A percentile compares a stretch with the other conserved stretches of the same genome.
These are phyloP conservation scores for Termitomyces sp. DNA, from an alignment of 768 basidiomycete genomes.

Conservation along the genomic window DNA sequence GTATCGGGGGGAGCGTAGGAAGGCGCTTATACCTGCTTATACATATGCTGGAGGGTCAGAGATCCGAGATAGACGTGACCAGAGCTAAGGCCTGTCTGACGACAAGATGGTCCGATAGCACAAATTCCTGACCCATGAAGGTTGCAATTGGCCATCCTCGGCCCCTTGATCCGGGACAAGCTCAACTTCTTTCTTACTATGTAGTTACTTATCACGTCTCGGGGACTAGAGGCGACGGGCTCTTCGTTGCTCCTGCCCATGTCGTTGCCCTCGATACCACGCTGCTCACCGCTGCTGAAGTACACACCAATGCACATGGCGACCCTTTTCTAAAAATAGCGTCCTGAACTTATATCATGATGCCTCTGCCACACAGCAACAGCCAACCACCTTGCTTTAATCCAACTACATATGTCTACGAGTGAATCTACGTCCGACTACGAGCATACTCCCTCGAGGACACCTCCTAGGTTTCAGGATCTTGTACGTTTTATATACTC, in stretches of 20 bases:
- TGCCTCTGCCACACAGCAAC: background rate
- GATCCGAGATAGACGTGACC: background rate
- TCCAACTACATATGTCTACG: slow-evolving; percentile 15
- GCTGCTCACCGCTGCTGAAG: too few relatives aligned
- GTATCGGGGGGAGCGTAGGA: background rate
- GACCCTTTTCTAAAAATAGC: slow-evolving; percentile 11
- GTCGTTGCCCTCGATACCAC: background rate
- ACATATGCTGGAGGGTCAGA: background rate
- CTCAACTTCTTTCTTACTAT: background rate
- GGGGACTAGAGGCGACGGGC: too few relatives aligned
- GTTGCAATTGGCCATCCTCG: background rate
- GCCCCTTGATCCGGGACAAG: background rate
- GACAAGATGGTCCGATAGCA: slow-evolving; percentile 1
- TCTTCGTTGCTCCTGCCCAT: too few relatives aligned
- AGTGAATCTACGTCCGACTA: slow-evolving; percentile 9
- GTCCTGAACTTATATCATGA: slow-evolving; percentile 1
- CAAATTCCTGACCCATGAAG: background rate
- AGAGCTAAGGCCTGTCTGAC: background rate
- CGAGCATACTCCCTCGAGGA: slow-evolving; percentile 15
- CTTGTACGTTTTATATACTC: slow-evolving; percentile 18
- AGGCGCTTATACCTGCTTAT: background rate
- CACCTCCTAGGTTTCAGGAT: slow-evolving; percentile 20
- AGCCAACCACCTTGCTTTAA: background rate
- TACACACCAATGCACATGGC: background rate
- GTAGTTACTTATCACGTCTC: too few relatives aligned